Evolutionary conservation across 192 early-diverging fungal species (phyloP), one percentile per base, ranked within the genome.

Genomic region (Rhizoclosmatium sp.): DNA sequence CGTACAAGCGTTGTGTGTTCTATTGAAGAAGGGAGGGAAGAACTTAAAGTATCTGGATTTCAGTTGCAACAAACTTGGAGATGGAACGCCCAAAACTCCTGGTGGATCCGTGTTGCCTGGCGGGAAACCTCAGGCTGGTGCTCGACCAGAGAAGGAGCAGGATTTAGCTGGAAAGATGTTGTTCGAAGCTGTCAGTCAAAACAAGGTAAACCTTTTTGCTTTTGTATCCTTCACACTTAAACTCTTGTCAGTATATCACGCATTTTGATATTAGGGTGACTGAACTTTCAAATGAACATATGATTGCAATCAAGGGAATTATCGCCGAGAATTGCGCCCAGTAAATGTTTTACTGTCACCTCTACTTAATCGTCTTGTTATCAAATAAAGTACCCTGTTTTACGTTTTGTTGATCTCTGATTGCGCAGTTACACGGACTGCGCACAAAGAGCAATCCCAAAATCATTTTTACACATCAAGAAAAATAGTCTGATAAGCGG

Each of bases 131-230:
- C 39, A 14, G 2, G 45, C 45, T 58, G 78, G 69, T 45, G 67
- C 2, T 21, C 4, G 4, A 71, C 41, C 39, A 42, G 62, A 47
- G 23, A 80, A 73, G 66, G 72, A 73, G 41, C 72, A 39, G 3
- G 87, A 89, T 81, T 39, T 76, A 2, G 78, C 82, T 21, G 87
- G 87, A 3, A 89, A 85, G 62, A 65, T 81, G 69, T 19, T 89
- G 9, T 87, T 89, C 71, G 88, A 89, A 51, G 88, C 88, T 12
- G 79, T 87, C 7, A 86, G 83, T 56, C 85, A 86, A 72, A 89
- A 89, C 59, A 89, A 89, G 84, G 87, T 87, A 54, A 41, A 48
- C 54, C 16, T 14, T n/a, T 81, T 9, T 21, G 10, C 61, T 19
- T 80, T 67, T 64, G 59, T 10, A 3, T 21, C 51, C 39, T 14